These are phyloP conservation scores for Xylariales sp. DNA, from an alignment of 2,329 filamentous ascomycete species.

Conservation along the genomic window DNA sequence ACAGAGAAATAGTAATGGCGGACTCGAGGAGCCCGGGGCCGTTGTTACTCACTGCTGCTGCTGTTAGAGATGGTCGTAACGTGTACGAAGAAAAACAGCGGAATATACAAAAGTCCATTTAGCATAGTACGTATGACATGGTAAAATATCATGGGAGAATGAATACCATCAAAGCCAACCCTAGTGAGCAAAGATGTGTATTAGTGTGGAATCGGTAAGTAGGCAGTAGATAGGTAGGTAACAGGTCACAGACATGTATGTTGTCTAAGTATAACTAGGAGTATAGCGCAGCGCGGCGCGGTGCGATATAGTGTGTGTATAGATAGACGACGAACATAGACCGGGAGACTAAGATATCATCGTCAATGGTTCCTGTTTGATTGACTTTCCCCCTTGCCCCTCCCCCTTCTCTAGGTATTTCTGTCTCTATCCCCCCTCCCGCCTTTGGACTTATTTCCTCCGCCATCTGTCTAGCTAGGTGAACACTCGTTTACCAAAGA, in stretches of 20 bases:
- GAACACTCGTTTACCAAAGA: slow-evolving; percentile 7
- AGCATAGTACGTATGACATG: slow-evolving; percentile 34
- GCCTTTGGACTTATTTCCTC: not conserved
- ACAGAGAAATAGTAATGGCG: slow-evolving; percentile 35
- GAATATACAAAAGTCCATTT: slow-evolving; percentile 30
- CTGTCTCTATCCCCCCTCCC: not conserved
- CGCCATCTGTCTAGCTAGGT: slow-evolving; percentile 6
- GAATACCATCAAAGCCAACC: slow-evolving; percentile 22
- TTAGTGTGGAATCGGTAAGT: slow-evolving; percentile 23
- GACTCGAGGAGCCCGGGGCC: slow-evolving; percentile 31
- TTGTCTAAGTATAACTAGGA: not conserved
- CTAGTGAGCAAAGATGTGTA: slow-evolving; percentile 19
- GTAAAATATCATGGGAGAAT: slow-evolving; percentile 28
- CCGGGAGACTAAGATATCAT: slow-evolving; percentile 13
- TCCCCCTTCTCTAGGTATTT: not conserved
- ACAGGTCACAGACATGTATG: slow-evolving; percentile 33
- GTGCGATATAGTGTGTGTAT: not conserved
- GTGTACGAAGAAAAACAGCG: slow-evolving; percentile 26
- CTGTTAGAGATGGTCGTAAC: slow-evolving; percentile 19
- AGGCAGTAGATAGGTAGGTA: slow-evolving; percentile 24
- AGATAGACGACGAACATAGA: slow-evolving; percentile 1
- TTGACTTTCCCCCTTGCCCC: not conserved
- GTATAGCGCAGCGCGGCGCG: not conserved
- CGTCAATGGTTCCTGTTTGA: slow-evolving; percentile 5
- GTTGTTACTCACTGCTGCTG: slow-evolving; percentile 33